Conservation (phyloP, 108 stramenopile genomes). For the Pseudonitzschia pungens region DNA sequence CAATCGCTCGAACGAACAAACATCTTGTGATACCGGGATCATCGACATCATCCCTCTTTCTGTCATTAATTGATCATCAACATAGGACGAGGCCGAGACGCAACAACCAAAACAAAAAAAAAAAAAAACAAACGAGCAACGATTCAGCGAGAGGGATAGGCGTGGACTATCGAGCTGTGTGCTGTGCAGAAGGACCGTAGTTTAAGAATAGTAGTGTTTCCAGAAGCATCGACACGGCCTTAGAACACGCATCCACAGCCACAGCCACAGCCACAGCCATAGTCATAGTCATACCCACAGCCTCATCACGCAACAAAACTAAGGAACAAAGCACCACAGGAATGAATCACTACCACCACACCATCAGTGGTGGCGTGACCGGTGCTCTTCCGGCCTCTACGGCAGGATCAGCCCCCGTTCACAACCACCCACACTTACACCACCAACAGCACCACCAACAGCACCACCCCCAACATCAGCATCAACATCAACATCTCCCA, state of each 20-base stretch:
- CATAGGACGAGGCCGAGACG: not conserved
- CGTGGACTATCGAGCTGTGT: not conserved
- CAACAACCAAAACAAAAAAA: not conserved
- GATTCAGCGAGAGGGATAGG: not conserved
- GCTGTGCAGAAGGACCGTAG: not conserved
- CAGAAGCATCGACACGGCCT: no score
- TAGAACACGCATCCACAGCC: no score
- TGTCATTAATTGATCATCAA: no score
- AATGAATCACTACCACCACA: not conserved
- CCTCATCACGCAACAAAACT: no score
- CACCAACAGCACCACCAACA: conserved; percentile 16
- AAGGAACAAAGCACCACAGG: no score
- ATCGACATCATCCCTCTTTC: no score
- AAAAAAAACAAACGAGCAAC: no score
- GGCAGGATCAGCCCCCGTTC: not conserved
- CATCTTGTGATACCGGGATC: no score
- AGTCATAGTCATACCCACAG: no score
- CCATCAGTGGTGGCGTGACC: not conserved
- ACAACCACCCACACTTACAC: not conserved
- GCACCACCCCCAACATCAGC: conserved; percentile 36
- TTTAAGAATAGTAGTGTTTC: no score
- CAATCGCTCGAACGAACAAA: no score
- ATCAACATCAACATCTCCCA: conserved; percentile 42
- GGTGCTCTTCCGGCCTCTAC: not conserved
- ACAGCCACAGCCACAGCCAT: no score